Conservation (phyloP, 2,329 filamentous ascomycete species). For the Sphaerulina vaccinii region DNA sequence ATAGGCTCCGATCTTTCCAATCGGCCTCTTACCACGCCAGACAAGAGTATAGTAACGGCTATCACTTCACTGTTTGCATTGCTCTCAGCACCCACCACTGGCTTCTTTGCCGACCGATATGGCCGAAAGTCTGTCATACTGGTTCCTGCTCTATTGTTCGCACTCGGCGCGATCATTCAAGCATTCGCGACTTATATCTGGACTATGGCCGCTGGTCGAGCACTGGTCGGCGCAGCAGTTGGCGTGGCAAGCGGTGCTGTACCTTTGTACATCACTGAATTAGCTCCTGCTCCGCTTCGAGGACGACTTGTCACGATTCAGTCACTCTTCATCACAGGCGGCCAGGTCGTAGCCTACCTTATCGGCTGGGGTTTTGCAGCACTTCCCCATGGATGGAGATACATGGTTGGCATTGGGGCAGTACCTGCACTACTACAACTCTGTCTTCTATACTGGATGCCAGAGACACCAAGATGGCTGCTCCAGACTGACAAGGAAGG, state of each 20-base stretch:
- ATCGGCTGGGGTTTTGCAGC: constrained; percentile 71
- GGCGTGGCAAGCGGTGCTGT: constrained; percentile 76
- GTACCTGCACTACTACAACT: constrained; percentile 72
- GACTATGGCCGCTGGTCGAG: constrained; percentile 66
- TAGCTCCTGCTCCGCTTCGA: constrained; percentile 48
- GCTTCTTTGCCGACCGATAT: constrained; percentile 49
- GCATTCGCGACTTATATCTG: constrained; percentile 58
- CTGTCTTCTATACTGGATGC: constrained; percentile 67
- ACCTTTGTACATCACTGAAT: constrained; percentile 56
- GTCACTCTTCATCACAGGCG: constrained; percentile 78
- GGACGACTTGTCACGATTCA: constrained; percentile 80
- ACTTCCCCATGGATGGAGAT: constrained; percentile 70
- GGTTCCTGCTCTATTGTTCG: constrained; percentile 64
- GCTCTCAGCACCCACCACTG: constrained; percentile 45
- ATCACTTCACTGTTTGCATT: constrained; percentile 59
- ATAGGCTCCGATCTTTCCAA: constrained; percentile 55
- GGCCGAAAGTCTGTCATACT: constrained; percentile 51
- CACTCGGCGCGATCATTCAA: constrained; percentile 66
- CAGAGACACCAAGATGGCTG: constrained; percentile 87
- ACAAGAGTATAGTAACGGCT: constrained; percentile 60
- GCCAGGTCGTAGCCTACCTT: constrained; percentile 85
- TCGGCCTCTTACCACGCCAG: constrained; percentile 49
- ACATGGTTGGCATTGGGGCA: constrained; percentile 86
- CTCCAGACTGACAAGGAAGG: constrained; percentile 64
- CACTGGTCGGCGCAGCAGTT: constrained; percentile 69